Evolutionary conservation across 2,329 filamentous ascomycete species (phyloP), one percentile per base, ranked within the genome.

Genomic region (Ophiostoma ips): DNA sequence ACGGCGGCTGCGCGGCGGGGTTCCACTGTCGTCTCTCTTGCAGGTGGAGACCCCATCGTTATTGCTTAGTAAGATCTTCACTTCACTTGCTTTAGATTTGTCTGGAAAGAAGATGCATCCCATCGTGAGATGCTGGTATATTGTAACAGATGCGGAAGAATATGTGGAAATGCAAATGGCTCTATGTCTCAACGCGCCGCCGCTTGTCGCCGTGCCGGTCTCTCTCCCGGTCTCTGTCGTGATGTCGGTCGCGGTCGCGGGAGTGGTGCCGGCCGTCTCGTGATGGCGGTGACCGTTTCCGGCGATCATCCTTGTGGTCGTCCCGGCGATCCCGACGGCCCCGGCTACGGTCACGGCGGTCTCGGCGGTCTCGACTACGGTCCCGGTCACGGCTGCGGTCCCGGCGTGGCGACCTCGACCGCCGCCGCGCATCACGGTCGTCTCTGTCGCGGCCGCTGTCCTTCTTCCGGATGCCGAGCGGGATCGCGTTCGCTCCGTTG

Each of bases 401-500:
- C 11, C 35, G 11, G 7, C 43, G 40, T 31, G 40, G 38, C n/a
- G 43, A 46, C 28, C 31, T 18, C 31, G 24, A n/a, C 43, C 19
- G 18, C 15, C 19, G 18, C 51, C 33, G 35, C 4, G 48, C 16
- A 4, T 35, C 49, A 4, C n/a, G 9, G 30, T 45, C 28, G 18
- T 45, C 43, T 12, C 15, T 33, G 33, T 34, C 40, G 13, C 38
- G 36, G 34, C 16, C 28, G 46, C 19, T 49, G 33, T 34, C 33
- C 1, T 31, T 61, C 60, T 72, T 76, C 46, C 80, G 68, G 57
- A 83, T 77, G 0, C 82, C 83, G 19, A 89, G 66, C 1, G 83
- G 81, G 49, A 81, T 75, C 3, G 77, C 77, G 64, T 89, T 89
- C 2, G 83, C 82, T 1, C 83, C 84, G 51, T 76, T 79, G 8